Base-by-base conservation (phyloP, 192 early-diverging fungal genomes). In the Coemansia sp. region DNA sequence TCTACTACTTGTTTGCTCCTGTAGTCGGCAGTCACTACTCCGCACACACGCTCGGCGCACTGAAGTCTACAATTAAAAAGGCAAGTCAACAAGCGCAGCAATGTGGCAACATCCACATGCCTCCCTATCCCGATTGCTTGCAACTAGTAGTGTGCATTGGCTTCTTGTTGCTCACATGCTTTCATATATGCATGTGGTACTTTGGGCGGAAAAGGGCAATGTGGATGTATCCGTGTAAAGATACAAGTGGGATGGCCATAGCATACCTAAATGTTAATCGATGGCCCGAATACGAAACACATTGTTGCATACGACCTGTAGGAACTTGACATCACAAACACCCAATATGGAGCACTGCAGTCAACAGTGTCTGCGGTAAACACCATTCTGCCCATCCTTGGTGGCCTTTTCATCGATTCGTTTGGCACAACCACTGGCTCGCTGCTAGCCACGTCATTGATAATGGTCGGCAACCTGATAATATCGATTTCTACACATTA, bases 31-130 rank as follows among this genome's bases (percentile, higher is more conserved):
- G 84, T 34, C 90, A 92, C 72, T 92, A 86, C 71, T 86, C 88
- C 15, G 80, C 84, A 20, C 90, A 90, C 44, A 87, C 88, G 42
- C 79, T 90, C 22, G 86, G 90, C 4, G 87, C 88, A 10, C 67
- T 92, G 63, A 92, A 92, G 57, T 84, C 85, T 45, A 90, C 87
- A 9, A 74, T 92, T 44, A 92, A 90, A 60, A 83, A 90, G 81
- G 90, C 88, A 85, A 63, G 59, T 37, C 41, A 34, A 7, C 41
- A 44, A 28, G 22, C 25, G 5, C 34, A 29, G 5, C 5, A 20
- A 25, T 48, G 22, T 17, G 38, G 38, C 4, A 36, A 6, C 34
- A n/a, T n/a, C n/a, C 10, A 17, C 15, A 17, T 44, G 19, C 45
- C 6, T 48, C 22, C 25, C 7, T 48, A 23, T 25, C 22, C 10